Evolutionary conservation across 2,329 filamentous ascomycete species (phyloP), one percentile per base, ranked within the genome.

Genomic region (Xylaria sp.): DNA sequence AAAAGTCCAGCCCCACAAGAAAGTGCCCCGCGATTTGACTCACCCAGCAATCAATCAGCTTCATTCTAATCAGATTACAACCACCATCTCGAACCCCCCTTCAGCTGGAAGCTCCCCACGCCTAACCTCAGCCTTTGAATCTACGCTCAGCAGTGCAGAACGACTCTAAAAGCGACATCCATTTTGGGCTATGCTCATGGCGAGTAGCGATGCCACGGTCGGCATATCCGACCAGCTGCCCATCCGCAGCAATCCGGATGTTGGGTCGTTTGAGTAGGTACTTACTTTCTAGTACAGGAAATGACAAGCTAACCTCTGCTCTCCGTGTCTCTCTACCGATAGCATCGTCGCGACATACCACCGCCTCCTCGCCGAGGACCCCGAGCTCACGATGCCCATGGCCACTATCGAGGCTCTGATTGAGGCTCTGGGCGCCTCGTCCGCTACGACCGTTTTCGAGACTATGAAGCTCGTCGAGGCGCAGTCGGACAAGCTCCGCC

Each of bases 371-470:
- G 79, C 82, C 69, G 83, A 86, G 61, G 94, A 98, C 79, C 87
- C 92, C 12, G 93, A 97, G 71, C 87, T 98, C 62, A 98, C 95
- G 43, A 98, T 97, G 89, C 94, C 96, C 71, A 93, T 99, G 64
- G 96, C 96, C 23, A 94, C 94, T 68, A 97, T 97, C 78, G 93
- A 97, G 83, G 91, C 94, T 33, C 87, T 99, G 68, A 96, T 98
- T 74, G 89, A 92, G 78, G 91, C 96, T 69, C 92, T 98, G 68
- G 91, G 91, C 77, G 88, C 92, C 72, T 92, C 91, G 55, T 90
- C 91, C 71, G 91, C 94, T 7, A 92, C 91, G 25, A 99, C 96
- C 67, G 93, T 97, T 76, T 95, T 92, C 82, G 96, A 99, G 84
- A 98, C 95, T 43, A 91, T 98, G 79, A 91, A 95, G 75, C 89